Evolutionary conservation across 169 alveolate genomes (phyloP), one percentile per base, ranked within the genome.

Genomic region (Cryptosporidium baileyi): DNA sequence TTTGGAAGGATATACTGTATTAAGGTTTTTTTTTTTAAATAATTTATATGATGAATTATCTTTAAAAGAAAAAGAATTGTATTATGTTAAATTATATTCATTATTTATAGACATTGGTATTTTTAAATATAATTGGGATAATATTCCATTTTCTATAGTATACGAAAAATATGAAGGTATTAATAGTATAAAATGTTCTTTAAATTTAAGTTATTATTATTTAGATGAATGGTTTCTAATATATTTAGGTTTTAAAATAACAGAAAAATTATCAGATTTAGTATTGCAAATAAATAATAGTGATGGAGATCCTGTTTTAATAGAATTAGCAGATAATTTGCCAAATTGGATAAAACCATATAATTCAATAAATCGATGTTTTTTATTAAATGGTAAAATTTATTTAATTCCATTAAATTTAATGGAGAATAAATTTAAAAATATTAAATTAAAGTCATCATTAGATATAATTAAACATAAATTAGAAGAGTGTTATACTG

Each of bases 61-160:
- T 28, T 0, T n/a, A 19, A 54, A 74, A n/a, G 19, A 17, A 11
- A 13, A n/a, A 7, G 62, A 63, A 11, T n/a, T 8, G 8, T 44
- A 26, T 63, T 26, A 38, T 15, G 24, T n/a, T 28, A 28, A 24
- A 5, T 13, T 74, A 22, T 54, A 54, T 28, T 38, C 11, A 34
- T 45, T 28, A 34, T 45, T 65, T 34, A 47, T 65, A 17, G 81
- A 65, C 32, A 30, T 65, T 28, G 85, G 85, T 0, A 41, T 74
- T 30, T 54, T 74, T 13, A 60, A 26, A n/a, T 74, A 74, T 34
- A 74, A 74, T 28, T 74, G 85, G 85, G 85, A 74, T 15, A 74
- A 67, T 13, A 57, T 74, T 52, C 85, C 85, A n/a, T 74, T 74
- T 74, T 54, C 60, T 2, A 5, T 74, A 13, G 57, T 38, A 13